A percentile compares a stretch with the other conserved stretches of the same genome.
Evolutionary conservation across 805 yeast species (phyloP).

Genomic region (Yamadazyma kitorensis): DNA sequence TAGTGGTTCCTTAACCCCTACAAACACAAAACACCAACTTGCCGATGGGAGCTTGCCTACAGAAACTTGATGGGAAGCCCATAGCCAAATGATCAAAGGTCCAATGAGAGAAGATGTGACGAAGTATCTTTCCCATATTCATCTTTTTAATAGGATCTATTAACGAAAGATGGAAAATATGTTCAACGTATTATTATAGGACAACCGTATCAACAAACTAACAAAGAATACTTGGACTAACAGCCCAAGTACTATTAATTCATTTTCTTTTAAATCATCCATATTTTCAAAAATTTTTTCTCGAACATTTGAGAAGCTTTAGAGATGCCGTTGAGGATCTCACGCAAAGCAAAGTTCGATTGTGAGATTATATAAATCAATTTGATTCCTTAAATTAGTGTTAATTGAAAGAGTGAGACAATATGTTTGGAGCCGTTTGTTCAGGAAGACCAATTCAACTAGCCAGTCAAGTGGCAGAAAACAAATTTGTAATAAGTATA

Average conservation of each 20-base stretch:
- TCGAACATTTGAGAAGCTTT: not conserved
- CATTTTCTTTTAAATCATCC: slow-evolving; percentile 12
- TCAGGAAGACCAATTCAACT: slow-evolving; percentile 62
- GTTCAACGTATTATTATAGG: slow-evolving; percentile 69
- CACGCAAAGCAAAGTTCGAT: not conserved
- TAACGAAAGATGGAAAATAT: slow-evolving; percentile 71
- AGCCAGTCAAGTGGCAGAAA: slow-evolving; percentile 65
- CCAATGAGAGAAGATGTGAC: slow-evolving; percentile 49
- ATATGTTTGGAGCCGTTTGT: slow-evolving; percentile 74
- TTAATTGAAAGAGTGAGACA: no score
- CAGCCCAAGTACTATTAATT: no score
- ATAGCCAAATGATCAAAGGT: not conserved
- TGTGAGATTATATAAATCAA: not conserved
- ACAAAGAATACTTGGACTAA: slow-evolving; percentile 4
- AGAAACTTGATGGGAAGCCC: slow-evolving; percentile 5
- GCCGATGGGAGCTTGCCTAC: not conserved
- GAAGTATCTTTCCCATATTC: slow-evolving; percentile 75
- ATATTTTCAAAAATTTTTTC: slow-evolving; percentile 5
- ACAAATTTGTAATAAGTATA: slow-evolving; percentile 63
- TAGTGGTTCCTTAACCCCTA: slow-evolving; percentile 28
- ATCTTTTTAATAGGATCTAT: slow-evolving; percentile 50
- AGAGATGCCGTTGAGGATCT: not conserved
- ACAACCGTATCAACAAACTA: slow-evolving; percentile 52
- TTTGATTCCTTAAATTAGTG: no score
- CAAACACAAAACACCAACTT: no score